A percentile compares a stretch with the other conserved stretches of the same genome.
These are phyloP conservation scores for Fraxinus albicans DNA, from an alignment of 305 asterid species.

Conservation along the genomic window DNA sequence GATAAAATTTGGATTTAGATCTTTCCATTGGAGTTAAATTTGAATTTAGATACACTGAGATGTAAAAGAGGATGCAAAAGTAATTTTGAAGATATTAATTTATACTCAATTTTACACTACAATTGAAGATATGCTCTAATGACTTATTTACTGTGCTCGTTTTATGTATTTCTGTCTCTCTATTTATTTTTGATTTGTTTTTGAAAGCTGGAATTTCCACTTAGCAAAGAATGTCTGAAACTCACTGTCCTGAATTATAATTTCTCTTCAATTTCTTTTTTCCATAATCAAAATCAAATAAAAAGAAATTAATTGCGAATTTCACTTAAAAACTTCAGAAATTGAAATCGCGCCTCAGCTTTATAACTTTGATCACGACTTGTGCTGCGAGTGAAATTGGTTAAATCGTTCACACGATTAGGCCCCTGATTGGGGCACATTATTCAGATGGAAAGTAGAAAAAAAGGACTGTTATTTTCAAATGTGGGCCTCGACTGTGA, in stretches of 20 bases:
- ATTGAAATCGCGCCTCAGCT: neutral
- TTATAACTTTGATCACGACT: neutral
- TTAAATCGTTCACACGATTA: neutral
- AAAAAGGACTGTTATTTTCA: too few species aligned
- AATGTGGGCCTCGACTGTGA: too few species aligned
- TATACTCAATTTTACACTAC: neutral
- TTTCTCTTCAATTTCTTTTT: too few species aligned
- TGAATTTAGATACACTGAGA: neutral
- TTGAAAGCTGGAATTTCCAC: too few species aligned
- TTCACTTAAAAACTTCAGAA: neutral
- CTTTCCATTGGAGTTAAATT: neutral
- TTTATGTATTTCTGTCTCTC: too few species aligned
- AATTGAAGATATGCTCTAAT: neutral
- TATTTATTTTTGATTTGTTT: too few species aligned
- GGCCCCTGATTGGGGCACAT: neutral
- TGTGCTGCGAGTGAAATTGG: neutral
- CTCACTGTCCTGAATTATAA: neutral
- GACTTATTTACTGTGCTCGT: too few species aligned
- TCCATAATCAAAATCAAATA: neutral
- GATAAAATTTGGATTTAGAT: neutral
- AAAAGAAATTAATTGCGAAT: neutral
- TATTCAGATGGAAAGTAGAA: too few species aligned
- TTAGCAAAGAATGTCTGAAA: neutral
- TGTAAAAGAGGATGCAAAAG: neutral
- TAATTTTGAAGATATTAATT: too few species aligned